Percentiles rank a stretch among this genome's conserved stretches.
phyloP scores from a whole-genome alignment of 495 filamentous ascomycete genomes.

The Neurospora sp. region DNA sequence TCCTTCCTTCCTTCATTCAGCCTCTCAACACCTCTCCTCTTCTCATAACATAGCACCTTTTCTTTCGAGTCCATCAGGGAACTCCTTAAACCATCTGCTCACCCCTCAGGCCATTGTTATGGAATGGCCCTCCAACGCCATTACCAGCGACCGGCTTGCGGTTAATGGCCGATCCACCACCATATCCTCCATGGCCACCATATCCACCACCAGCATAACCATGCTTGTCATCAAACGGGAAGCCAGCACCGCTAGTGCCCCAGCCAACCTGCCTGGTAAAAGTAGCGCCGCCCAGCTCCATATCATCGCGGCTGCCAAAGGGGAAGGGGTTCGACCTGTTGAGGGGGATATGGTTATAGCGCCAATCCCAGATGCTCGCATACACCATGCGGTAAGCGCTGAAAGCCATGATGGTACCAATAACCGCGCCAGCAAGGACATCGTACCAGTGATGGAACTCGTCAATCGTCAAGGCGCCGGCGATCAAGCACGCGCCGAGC shows the following conservation, averaged over 20 bases:
- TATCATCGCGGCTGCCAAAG: slow-evolving; percentile 17
- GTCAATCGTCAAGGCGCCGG: slow-evolving; percentile 51
- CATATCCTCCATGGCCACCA: not conserved
- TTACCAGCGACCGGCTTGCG: not conserved
- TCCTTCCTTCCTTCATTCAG: not conserved
- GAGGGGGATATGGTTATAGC: slow-evolving; percentile 44
- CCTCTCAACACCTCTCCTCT: not conserved
- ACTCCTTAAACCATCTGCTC: not conserved
- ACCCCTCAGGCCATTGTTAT: not conserved
- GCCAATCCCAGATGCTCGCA: slow-evolving; percentile 46
- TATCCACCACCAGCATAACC: not conserved
- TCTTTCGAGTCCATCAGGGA: not conserved
- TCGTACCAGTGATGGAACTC: slow-evolving; percentile 55
- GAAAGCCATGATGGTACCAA: slow-evolving; percentile 49
- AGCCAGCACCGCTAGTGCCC: slow-evolving; percentile 19
- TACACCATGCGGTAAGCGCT: slow-evolving; percentile 48
- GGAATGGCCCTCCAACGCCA: not conserved
- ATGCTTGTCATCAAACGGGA: slow-evolving; percentile 4
- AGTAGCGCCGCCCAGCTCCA: slow-evolving; percentile 29
- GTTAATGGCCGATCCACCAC: not conserved
- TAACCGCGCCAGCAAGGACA: slow-evolving; percentile 43
- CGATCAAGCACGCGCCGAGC: slow-evolving; percentile 47
- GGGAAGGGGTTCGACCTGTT: slow-evolving; percentile 23
- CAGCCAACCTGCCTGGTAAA: slow-evolving; percentile 39
- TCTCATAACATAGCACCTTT: not conserved